phyloP scores from a whole-genome alignment of 2,329 filamentous ascomycete genomes.

The Colletotrichum viniferum region DNA sequence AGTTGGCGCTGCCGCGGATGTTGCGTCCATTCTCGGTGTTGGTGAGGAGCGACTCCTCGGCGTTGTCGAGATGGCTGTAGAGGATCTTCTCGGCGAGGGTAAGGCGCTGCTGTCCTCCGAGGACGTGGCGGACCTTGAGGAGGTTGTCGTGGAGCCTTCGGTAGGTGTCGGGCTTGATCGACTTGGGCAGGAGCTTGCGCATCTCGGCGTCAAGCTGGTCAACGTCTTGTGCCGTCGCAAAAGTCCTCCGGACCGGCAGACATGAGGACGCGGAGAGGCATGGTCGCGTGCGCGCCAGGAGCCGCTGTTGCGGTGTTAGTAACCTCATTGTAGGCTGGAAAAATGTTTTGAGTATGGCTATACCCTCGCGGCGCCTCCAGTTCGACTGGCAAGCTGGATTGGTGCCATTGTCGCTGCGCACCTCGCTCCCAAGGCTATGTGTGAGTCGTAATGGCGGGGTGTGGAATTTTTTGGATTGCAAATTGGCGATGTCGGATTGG shows the following conservation, averaged over 20 bases:
- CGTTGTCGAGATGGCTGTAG: conserved; percentile 91
- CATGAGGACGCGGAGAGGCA: conserved; percentile 11
- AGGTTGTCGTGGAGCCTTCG: conserved; percentile 80
- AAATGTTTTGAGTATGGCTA: not conserved
- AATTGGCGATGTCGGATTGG: conserved; percentile 26
- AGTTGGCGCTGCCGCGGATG: conserved; percentile 86
- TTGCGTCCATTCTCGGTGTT: conserved; percentile 83
- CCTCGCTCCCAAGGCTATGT: conserved; percentile 12
- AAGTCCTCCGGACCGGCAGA: conserved; percentile 20
- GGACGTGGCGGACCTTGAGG: conserved; percentile 73
- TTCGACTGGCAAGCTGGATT: conserved; percentile 54
- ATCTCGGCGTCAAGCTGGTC: conserved; percentile 34
- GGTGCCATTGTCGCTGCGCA: conserved; percentile 46
- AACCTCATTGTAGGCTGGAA: not conserved
- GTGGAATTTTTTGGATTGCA: conserved; percentile 22
- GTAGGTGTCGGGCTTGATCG: conserved; percentile 71
- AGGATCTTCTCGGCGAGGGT: conserved; percentile 98
- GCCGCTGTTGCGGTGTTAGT: conserved; percentile 34
- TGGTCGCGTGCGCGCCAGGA: conserved; percentile 29
- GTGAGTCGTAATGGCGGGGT: conserved; percentile 18
- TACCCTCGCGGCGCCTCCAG: conserved; percentile 53
- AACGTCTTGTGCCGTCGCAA: conserved; percentile 22
- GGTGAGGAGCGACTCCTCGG: conserved; percentile 84
- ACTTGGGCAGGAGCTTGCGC: conserved; percentile 31
- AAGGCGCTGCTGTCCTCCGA: conserved; percentile 66